phyloP scores from a whole-genome alignment of 768 basidiomycete species.

The Glaciozyma antarctica region DNA sequence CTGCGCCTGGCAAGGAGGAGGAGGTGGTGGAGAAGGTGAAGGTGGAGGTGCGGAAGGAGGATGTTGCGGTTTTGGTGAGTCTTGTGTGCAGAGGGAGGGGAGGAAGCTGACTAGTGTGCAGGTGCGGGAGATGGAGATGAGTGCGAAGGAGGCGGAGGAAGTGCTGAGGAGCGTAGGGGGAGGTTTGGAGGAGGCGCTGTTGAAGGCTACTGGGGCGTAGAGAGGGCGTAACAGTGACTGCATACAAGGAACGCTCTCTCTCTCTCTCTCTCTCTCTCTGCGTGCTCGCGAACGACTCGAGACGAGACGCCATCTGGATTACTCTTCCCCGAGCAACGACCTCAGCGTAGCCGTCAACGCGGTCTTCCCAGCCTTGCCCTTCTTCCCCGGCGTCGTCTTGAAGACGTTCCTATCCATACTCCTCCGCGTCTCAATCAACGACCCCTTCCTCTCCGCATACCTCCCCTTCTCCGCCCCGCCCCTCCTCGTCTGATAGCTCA shows the following conservation, averaged over 20 bases:
- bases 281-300: neutral
- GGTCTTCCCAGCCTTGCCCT: neutral
- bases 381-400: neutral
- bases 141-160: neutral
- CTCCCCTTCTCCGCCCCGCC: neutral
- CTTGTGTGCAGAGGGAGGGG: neutral
- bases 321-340: neutral
- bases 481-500: neutral
- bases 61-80: neutral
- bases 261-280: neutral
- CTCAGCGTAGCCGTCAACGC: neutral
- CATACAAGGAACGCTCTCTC: no score
- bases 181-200: neutral
- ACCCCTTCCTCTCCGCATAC: neutral
- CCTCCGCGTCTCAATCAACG: neutral
- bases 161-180: neutral
- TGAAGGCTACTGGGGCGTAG: neutral
- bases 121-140: neutral
- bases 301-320: neutral
- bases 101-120: neutral
- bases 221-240: neutral
- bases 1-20: neutral
- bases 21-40: neutral
- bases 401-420: neutral
- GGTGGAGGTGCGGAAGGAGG: neutral